Conservation (phyloP, 148 eudicot species). For the Cornus kousa region DNA sequence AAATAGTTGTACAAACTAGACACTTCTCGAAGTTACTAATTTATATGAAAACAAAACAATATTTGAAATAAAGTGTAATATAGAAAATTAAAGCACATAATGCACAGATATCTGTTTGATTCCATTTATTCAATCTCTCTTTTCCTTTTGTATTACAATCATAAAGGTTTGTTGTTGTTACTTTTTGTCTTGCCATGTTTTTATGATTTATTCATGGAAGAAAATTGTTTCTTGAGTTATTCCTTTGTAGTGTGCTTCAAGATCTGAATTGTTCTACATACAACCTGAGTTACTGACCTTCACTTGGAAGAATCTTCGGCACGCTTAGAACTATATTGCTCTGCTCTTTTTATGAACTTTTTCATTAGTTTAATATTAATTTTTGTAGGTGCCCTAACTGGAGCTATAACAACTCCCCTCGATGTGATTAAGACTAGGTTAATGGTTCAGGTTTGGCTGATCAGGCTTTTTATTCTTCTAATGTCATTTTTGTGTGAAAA, state of each 20-base stretch:
- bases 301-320: neutral
- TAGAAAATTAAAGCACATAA: no score
- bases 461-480: neutral
- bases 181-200: neutral
- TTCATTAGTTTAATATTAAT: neutral
- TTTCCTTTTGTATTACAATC: neutral
- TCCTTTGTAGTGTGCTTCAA: neutral
- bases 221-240: neutral
- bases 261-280: neutral
- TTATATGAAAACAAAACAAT: no score
- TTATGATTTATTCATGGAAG: neutral
- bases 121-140: neutral
- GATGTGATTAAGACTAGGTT: slow-evolving; percentile 88
- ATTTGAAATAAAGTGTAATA: no score
- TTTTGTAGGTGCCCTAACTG: slow-evolving; percentile 73
- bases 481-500: neutral
- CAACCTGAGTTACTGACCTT: neutral
- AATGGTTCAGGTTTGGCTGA: slow-evolving; percentile 68
- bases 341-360: neutral
- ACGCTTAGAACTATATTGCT: neutral
- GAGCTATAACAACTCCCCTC: slow-evolving; percentile 83
- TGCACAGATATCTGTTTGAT: neutral
- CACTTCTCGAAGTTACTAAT: no score
- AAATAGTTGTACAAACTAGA: no score
- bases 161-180: neutral